Evolutionary conservation across 2,329 filamentous ascomycete species (phyloP), one percentile per base, ranked within the genome.

Genomic region (Fusarium poae): DNA sequence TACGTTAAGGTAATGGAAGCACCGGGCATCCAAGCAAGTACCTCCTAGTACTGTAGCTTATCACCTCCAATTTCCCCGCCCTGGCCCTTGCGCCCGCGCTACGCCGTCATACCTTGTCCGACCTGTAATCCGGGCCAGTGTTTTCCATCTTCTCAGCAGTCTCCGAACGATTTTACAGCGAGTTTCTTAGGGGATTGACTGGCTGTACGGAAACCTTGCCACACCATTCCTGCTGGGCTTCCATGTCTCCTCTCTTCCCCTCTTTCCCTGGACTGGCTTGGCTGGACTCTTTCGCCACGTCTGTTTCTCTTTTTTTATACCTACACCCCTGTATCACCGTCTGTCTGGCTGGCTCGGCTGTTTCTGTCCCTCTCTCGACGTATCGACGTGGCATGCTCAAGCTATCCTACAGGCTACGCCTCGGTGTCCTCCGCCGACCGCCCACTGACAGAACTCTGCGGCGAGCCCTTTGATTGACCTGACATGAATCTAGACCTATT

Each of bases 21-120:
- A 50, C 43, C n/a, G 20, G 49, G 20, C n/a, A 21, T 50, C 13
- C 20, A 50, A 23, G 15, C 16, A 63, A 42, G 65, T 68, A 50
- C 39, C 56, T 66, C 18, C 45, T 52, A 56, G 48, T 27, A 50
- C 27, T 25, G 23, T 66, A 65, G 44, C 61, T 62, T 62, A 68
- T 60, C 65, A 68, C 72, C 72, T 74, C 72, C 72, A 74, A 74
- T 74, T 74, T 74, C 72, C 72, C 72, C 72, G 70, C 72, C 72
- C 70, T 73, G 72, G 72, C 67, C 72, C 69, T 74, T 73, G 68
- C 72, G 72, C 72, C 70, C 68, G 70, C 72, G 72, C 72, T 72
- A 73, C 69, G 51, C 63, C 51, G 57, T 63, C 58, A 62, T 68
- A 61, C 65, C 60, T 57, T 72, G 66, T 57, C 62, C 35, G 20